Percentiles rank a stretch among this genome's conserved stretches.
phyloP scores from a whole-genome alignment of 306 rosid genomes.

The Citrullus mucosospermus region DNA sequence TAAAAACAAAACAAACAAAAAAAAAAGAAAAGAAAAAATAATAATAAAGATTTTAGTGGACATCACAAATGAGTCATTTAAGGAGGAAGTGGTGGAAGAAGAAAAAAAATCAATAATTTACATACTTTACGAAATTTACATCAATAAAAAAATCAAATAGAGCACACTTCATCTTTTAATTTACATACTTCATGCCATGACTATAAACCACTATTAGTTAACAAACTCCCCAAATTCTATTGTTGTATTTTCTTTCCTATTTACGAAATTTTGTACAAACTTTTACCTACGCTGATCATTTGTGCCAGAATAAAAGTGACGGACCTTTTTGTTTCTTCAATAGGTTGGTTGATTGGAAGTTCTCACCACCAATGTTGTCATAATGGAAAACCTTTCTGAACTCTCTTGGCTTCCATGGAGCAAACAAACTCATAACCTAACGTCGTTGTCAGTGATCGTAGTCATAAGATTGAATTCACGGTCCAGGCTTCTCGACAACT shows the following conservation, averaged over 20 bases:
- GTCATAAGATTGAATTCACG: conserved; percentile 58
- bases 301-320: neutral
- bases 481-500: conserved; percentile 50
- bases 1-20: no score
- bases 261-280: neutral
- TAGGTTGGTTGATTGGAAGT: neutral
- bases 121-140: neutral
- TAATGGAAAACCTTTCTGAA: neutral
- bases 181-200: neutral
- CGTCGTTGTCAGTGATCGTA: conserved; percentile 23
- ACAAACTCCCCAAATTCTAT: neutral
- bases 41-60: neutral
- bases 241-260: neutral
- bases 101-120: no score
- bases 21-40: no score
- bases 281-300: neutral
- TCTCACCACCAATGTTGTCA: neutral
- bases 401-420: neutral
- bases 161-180: neutral
- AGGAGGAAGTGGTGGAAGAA: neutral
- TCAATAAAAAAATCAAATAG: neutral
- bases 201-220: neutral
- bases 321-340: neutral
- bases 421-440: conserved; percentile 19
- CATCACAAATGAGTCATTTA: neutral